phyloP scores from a whole-genome alignment of 495 filamentous ascomycete species.

The Penicillium mononematosum region DNA sequence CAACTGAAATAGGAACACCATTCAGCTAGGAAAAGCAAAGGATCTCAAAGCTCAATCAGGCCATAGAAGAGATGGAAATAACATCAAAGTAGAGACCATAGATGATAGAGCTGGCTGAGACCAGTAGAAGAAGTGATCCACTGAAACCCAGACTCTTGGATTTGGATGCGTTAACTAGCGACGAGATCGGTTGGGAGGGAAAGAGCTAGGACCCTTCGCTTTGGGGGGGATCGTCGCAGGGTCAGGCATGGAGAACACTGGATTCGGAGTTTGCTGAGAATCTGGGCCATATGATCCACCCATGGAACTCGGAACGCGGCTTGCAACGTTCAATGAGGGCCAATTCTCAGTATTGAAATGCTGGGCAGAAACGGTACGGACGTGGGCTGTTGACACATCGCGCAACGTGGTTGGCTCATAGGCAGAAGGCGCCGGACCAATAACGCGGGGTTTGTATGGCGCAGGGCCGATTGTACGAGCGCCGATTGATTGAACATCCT shows the following conservation, averaged over 20 bases:
- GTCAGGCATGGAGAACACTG: neutral
- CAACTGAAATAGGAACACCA: neutral
- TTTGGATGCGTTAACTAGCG: neutral
- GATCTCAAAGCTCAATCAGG: constrained; percentile 3
- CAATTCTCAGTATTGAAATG: neutral
- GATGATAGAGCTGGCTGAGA: neutral
- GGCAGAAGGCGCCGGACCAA: neutral
- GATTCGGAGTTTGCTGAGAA: neutral
- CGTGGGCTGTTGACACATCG: neutral
- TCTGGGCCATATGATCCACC: neutral
- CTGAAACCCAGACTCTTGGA: neutral
- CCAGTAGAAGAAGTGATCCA: neutral
- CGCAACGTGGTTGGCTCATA: neutral
- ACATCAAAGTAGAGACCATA: neutral
- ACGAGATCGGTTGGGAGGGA: neutral
- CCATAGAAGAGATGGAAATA: neutral
- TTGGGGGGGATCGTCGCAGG: neutral
- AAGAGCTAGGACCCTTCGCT: neutral
- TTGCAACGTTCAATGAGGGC: neutral
- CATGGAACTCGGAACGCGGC: neutral
- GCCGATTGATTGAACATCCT: neutral
- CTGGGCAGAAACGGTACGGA: neutral
- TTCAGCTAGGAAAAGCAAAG: neutral
- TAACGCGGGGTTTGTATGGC: neutral
- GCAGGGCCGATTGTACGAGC: constrained; percentile 3